Conservation (phyloP, 2,329 filamentous ascomycete species). For the Pseudogymnoascus sp. region DNA sequence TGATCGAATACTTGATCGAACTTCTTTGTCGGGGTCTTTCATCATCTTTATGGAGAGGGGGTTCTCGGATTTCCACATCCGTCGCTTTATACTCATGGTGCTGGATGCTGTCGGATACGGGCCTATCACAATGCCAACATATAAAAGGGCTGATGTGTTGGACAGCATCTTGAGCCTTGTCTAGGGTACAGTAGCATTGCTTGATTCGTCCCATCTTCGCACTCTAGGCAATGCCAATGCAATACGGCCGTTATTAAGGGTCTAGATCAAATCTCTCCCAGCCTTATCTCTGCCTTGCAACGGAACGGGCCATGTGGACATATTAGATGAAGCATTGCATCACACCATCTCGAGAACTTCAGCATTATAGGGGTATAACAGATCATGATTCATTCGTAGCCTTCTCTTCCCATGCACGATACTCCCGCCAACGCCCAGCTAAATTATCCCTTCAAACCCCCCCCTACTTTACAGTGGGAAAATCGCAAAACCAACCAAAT, state of each 20-base stretch:
- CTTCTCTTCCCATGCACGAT: slow-evolving; percentile 3
- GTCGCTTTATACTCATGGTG: background rate
- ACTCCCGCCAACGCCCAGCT: slow-evolving; percentile 1
- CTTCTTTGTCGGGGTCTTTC: background rate
- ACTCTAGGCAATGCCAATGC: background rate
- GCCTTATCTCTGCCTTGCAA: background rate
- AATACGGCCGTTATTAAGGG: background rate
- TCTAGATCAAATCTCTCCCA: background rate
- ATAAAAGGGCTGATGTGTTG: background rate
- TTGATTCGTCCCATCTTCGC: background rate
- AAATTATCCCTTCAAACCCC: slow-evolving; percentile 3
- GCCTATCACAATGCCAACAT: background rate
- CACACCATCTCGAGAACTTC: background rate
- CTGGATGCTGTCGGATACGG: background rate
- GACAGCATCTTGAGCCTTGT: background rate
- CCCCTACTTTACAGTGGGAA: background rate
- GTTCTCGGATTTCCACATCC: background rate
- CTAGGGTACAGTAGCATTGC: background rate
- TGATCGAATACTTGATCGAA: background rate
- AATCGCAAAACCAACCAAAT: slow-evolving; percentile 3
- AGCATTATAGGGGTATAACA: background rate
- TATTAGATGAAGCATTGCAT: background rate
- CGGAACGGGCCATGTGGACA: background rate
- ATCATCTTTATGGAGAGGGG: background rate
- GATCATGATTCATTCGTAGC: slow-evolving; percentile 4